Conservation (phyloP, 495 filamentous ascomycete genomes). For the Aspergillus bertholletiae region DNA sequence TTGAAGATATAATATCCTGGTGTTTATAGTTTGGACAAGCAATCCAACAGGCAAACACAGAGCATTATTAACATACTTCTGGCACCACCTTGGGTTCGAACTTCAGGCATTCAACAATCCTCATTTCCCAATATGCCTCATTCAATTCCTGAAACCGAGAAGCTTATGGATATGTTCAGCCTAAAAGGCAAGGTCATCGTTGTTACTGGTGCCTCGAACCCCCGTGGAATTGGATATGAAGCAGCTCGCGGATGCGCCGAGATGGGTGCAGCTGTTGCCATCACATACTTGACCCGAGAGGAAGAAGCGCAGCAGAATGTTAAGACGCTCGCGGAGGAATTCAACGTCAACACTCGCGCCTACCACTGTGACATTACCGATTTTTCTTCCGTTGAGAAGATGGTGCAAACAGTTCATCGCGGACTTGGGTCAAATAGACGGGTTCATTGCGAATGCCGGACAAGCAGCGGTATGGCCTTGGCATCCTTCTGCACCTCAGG, state of each 20-base stretch:
- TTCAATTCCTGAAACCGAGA: background rate
- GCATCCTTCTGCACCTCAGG: too few species aligned
- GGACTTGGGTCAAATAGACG: conserved; percentile 41
- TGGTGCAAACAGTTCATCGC: conserved; percentile 30
- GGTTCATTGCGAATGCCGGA: conserved; percentile 64
- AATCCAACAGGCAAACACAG: too few species aligned
- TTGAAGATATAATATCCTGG: too few species aligned
- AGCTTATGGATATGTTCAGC: background rate
- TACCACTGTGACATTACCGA: conserved; percentile 47
- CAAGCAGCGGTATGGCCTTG: too few species aligned
- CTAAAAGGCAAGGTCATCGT: conserved; percentile 57
- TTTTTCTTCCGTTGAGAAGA: conserved; percentile 20
- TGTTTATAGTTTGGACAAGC: too few species aligned
- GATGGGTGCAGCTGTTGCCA: conserved; percentile 57
- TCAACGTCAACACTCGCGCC: conserved; percentile 53
- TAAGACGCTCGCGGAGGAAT: conserved; percentile 43
- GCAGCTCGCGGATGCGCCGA: conserved; percentile 60
- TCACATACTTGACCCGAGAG: conserved; percentile 52
- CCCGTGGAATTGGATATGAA: conserved; percentile 59
- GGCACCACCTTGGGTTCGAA: too few species aligned
- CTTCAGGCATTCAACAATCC: too few species aligned
- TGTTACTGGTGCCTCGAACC: conserved; percentile 60
- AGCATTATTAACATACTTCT: too few species aligned
- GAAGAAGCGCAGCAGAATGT: conserved; percentile 52
- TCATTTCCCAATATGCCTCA: too few species aligned